A percentile compares a stretch with the other conserved stretches of the same genome.
phyloP scores from a whole-genome alignment of 2,329 filamentous ascomycete species.

The Sporothrix euskadiensis region DNA sequence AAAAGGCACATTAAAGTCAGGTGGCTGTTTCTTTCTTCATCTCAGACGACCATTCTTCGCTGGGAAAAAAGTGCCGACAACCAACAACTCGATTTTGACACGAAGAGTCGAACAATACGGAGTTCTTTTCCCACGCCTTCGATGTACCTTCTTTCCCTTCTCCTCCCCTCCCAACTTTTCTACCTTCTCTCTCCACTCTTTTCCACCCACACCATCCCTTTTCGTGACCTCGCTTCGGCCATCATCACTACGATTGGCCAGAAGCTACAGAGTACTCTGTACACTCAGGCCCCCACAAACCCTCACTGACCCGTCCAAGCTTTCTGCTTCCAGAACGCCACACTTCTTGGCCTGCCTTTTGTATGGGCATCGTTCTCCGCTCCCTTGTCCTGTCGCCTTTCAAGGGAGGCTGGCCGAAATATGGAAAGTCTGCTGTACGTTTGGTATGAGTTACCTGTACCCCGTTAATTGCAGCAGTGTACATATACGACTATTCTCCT shows the following conservation, averaged over 20 bases:
- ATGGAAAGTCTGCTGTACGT: neutral
- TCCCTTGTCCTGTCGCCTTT: neutral
- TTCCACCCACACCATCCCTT: slow-evolving; percentile 9
- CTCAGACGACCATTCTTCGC: neutral
- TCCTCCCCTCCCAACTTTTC: neutral
- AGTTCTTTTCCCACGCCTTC: neutral
- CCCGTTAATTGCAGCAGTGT: neutral
- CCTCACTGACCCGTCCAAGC: neutral
- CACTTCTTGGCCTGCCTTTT: neutral
- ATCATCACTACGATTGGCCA: neutral
- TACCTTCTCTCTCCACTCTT: neutral
- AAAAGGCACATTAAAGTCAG: neutral
- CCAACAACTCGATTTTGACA: neutral
- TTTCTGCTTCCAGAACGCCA: neutral
- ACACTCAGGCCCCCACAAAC: neutral
- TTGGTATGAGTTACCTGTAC: neutral
- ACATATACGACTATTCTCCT: neutral
- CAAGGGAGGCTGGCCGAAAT: slow-evolving; percentile 3
- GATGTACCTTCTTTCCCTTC: neutral
- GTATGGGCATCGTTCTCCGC: neutral
- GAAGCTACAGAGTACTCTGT: too few relatives aligned
- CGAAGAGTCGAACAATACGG: too few relatives aligned
- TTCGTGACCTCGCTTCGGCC: slow-evolving; percentile 15
- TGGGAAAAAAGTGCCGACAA: neutral
- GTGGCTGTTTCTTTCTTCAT: neutral